Base-by-base conservation (phyloP, 73 alveolate genomes). In the Paramecium sexaurelia region DNA sequence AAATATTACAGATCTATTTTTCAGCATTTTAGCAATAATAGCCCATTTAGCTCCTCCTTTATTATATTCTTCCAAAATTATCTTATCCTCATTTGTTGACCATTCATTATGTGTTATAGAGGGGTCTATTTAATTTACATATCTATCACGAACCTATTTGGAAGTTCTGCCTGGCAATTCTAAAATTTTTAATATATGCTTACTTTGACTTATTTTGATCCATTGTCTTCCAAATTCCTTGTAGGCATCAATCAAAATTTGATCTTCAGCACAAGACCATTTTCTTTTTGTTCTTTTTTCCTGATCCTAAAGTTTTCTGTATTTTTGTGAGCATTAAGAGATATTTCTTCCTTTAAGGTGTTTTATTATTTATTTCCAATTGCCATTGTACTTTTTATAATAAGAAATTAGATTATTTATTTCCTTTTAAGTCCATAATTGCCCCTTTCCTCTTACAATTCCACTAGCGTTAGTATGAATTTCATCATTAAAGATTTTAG, bases 91-190 rank as follows among this genome's bases (percentile, higher is more conserved):
- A 73, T 96, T 98, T 85, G 92, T 95, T 61, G 98, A 91, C 95
- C 99, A 97, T 68, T 96, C 95, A 13, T 94, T 93, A 69, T 96
- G 97, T 41, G 93, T 95, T 13, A 98, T 96, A 8, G 93, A 90
- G 27, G 99, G 99, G 84, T 97, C 99, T 13, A 98, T 87, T 87
- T 98, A 97, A 85, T 98, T 98, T 75, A 97, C 99, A 98, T 98
- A 98, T 71, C 99, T 96, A 92, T 98, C 99, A 55, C 99, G 56
- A 82, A 99, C 98, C 84, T 97, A 95, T 84, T 98, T 98, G 19
- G 99, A 99, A 55, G 98, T 95, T 73, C 99, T 84, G 15, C 75
- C 68, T 24, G 90, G 90, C 7, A 78, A 45, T 40, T 17, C 90
- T 78, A 78, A 22, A 41, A 35, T 3, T 22, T 1, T 41, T 0